These are phyloP conservation scores for Exserohilum turcica DNA, from an alignment of 2,329 filamentous ascomycete species.

Conservation along the genomic window DNA sequence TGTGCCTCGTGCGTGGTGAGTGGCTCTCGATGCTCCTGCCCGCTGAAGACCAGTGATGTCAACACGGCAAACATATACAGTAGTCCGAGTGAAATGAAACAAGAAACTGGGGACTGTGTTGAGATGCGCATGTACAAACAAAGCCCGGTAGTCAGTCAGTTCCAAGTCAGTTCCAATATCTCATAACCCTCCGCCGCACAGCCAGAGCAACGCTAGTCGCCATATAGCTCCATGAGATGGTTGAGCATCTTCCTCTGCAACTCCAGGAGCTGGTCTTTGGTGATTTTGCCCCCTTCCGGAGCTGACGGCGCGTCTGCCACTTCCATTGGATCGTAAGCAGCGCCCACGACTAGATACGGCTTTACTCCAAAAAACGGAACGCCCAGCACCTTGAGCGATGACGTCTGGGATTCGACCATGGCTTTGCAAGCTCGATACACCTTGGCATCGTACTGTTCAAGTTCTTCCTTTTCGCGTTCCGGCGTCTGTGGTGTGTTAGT, in stretches of 20 bases:
- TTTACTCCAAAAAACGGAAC: conserved; percentile 43
- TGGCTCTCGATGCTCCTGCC: background rate
- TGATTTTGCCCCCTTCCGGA: conserved; percentile 25
- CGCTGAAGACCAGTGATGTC: background rate
- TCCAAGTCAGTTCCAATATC: too few relatives aligned
- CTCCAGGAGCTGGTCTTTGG: conserved; percentile 33
- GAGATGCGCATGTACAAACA: too few relatives aligned
- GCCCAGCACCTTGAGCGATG: conserved; percentile 60
- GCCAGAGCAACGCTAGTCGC: conserved; percentile 17
- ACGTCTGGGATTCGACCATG: conserved; percentile 64
- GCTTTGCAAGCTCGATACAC: conserved; percentile 63
- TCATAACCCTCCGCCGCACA: too few relatives aligned
- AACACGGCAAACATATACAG: too few relatives aligned
- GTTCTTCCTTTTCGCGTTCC: conserved; percentile 59
- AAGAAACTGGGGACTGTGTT: too few relatives aligned
- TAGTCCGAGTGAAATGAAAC: too few relatives aligned
- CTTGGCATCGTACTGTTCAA: conserved; percentile 65
- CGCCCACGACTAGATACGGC: conserved; percentile 29
- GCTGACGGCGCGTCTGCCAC: conserved; percentile 3
- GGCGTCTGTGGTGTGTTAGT: conserved; percentile 43
- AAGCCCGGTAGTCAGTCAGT: too few relatives aligned
- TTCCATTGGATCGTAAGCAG: conserved; percentile 21
- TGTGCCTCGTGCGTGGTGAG: conserved; percentile 3
- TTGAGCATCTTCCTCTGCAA: conserved; percentile 46
- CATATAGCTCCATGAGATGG: conserved; percentile 40